Base-by-base conservation (phyloP, 1,284 basidiomycete species). In the Microbotryum violaceum region DNA sequence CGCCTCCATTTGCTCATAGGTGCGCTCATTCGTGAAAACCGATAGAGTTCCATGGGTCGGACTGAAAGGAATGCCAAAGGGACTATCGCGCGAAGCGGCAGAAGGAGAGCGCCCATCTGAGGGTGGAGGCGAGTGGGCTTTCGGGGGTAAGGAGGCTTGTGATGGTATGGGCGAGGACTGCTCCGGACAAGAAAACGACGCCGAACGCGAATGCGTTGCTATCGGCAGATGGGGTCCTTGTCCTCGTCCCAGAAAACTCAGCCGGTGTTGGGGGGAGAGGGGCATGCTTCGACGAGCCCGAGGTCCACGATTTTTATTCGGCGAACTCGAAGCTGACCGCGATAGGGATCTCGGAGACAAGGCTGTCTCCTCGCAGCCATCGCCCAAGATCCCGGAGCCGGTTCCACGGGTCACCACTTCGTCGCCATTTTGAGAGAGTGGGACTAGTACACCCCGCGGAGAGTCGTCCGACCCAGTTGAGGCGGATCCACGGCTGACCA, bases 151-250 rank as follows among this genome's bases (percentile, higher is more conserved):
- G 59, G 71, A 75, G 64, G 67, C 71, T 68, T 65, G 73, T 68
- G 73, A 76, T 54, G 85, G 89, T 74, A 85, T 87, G 80, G 81
- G 88, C 79, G 85, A 91, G 70, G 87, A 92, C 68, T 92, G 84
- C 83, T 94, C 90, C 89, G 92, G 91, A 42, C 14, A 42, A 78
- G 91, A 92, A 70, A 92, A 85, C 80, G 91, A 92, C 79, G 85
- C 83, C 73, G 88, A 90, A 78, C 87, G 86, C 79, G 85, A 86
- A 70, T 87, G 83, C 82, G 88, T 57, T 14, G 49, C 56, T 88
- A 82, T 85, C 85, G 71, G 55, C 49, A 21, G 54, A 42, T 42
- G 37, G 27, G 55, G 57, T 63, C 63, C 59, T 58, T 61, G 63
- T 83, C 83, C 81, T 85, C 87, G 74, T 87, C 85, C 68, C 83